Base-by-base conservation (phyloP, 768 basidiomycete genomes). In the Tricholoma sp. region DNA sequence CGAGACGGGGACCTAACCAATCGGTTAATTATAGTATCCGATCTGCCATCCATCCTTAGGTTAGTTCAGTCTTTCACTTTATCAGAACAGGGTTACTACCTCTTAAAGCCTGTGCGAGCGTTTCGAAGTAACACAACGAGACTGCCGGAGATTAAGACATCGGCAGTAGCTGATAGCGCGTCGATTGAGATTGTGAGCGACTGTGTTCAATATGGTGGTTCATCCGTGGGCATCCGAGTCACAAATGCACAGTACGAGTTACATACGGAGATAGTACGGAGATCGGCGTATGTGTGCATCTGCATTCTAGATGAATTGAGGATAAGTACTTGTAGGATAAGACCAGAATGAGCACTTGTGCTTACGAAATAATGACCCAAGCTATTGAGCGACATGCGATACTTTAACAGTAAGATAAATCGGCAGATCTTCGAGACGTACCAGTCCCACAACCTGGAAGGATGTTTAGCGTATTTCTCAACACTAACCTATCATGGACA, bases 71-170 rank as follows among this genome's bases (percentile, higher is more conserved):
- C 16, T 31, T 3, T n/a, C 5, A 37, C 43, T 46, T n/a, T 24
- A 16, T 5, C 10, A 31, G 18, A 12, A 1, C 9, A 35, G 54
- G 8, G 35, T 43, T 18, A 14, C 18, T 24, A 75, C 81, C 68
- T 78, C 50, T 70, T 73, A 66, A 83, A 83, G 1, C 81, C 81
- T 5, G 83, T 82, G 11, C 81, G 73, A 0, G 80, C 76, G 14
- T 57, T 67, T 9, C 79, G 76, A 31, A 84, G 69, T 56, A 84
- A 62, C 46, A 64, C 57, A 54, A 77, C 79, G 2, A 84, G 73
- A 16, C 73, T 73, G 11, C 55, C 52, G 0, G 83, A 81, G 34
- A 84, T 84, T 6, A 79, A 58, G 10, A 81, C 63, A 49, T 85
- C 83, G 1, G 74, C 74, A 10, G 68, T 67, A 22, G 0, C 79